Evolutionary conservation across 2,329 filamentous ascomycete genomes (phyloP).

Genomic region (Colletotrichum sp.): DNA sequence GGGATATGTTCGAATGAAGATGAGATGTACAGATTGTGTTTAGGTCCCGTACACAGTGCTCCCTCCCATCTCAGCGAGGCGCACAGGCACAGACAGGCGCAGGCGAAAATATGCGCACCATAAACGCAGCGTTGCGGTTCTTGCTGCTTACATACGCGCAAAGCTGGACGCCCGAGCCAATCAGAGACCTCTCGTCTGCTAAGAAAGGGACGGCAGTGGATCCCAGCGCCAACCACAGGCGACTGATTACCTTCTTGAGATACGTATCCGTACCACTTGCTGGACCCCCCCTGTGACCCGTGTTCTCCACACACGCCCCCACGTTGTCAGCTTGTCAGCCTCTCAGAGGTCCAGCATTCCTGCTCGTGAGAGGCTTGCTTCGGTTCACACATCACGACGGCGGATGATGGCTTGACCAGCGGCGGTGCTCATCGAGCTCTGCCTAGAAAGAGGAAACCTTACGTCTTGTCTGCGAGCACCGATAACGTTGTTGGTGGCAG

Average conservation of each 20-base stretch:
- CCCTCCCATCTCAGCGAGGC: neutral
- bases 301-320: neutral
- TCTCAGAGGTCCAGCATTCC: neutral
- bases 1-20: neutral
- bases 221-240: constrained; percentile 1
- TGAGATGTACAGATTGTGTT: neutral
- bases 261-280: neutral
- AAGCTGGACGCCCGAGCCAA: neutral
- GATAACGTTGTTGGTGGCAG: neutral
- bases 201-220: neutral
- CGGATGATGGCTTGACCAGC: neutral
- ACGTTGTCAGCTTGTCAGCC: neutral
- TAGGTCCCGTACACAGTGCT: neutral
- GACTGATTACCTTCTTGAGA: neutral
- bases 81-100: neutral
- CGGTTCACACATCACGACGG: neutral
- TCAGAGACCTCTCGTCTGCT: neutral
- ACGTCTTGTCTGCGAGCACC: neutral
- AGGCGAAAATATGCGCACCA: neutral
- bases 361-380: neutral
- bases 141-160: constrained; percentile 6
- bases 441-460: neutral
- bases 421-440: neutral
- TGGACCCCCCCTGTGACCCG: neutral
- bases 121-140: neutral